Conservation (phyloP, 352 stramenopile genomes). For the Phytophthora multivora region DNA sequence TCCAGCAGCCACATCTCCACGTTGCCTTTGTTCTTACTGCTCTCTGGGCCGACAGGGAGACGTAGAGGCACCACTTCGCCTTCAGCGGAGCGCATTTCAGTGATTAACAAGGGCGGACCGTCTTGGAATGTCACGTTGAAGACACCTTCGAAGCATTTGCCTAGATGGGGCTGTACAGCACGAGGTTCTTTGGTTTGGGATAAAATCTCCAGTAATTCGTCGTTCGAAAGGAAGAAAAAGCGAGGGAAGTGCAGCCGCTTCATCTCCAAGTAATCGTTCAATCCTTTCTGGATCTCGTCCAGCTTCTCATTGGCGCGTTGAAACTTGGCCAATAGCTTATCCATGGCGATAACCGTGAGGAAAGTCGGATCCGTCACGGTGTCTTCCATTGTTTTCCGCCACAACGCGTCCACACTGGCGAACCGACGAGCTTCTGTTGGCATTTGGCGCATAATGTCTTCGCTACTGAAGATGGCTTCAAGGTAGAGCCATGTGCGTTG, state of each 20-base stretch:
- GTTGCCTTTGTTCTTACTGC: slow-evolving; percentile 93
- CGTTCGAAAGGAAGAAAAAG: slow-evolving; percentile 96
- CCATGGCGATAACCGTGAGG: slow-evolving; percentile 88
- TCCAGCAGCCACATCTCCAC: slow-evolving; percentile 95
- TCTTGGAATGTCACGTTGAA: slow-evolving; percentile 93
- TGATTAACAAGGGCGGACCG: slow-evolving; percentile 83
- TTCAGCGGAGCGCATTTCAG: slow-evolving; percentile 93
- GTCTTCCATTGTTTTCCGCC: slow-evolving; percentile 94
- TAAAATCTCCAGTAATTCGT: slow-evolving; percentile 93
- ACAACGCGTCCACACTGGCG: slow-evolving; percentile 88
- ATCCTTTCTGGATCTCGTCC: slow-evolving; percentile 94
- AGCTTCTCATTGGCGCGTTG: slow-evolving; percentile 94
- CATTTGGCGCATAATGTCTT: slow-evolving; percentile 97
- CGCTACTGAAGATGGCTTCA: slow-evolving; percentile 95
- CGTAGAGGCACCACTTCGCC: slow-evolving; percentile 90
- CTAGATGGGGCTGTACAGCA: slow-evolving; percentile 91
- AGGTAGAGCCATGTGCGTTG: slow-evolving; percentile 96
- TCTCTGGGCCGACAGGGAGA: slow-evolving; percentile 90
- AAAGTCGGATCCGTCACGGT: slow-evolving; percentile 89
- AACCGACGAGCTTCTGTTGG: slow-evolving; percentile 91
- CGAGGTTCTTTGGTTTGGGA: slow-evolving; percentile 94
- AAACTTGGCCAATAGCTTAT: slow-evolving; percentile 93
- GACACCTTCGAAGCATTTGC: slow-evolving; percentile 92
- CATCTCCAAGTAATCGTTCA: slow-evolving; percentile 95
- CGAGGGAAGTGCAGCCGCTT: slow-evolving; percentile 92